Evolutionary conservation across 441 rosid species (phyloP).

Genomic region (Syzygium malaccense): DNA sequence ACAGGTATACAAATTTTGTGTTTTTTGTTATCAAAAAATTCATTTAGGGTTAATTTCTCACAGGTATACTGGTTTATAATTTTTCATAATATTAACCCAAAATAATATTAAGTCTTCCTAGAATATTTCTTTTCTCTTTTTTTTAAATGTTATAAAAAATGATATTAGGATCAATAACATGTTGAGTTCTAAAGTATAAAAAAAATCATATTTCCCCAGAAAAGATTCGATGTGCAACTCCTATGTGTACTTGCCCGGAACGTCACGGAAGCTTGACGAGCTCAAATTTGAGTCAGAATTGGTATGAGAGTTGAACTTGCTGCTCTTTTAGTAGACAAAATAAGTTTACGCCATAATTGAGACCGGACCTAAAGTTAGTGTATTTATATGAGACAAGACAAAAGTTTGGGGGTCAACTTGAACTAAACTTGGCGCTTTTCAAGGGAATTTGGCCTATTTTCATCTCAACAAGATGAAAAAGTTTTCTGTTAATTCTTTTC

Average conservation of each 20-base stretch:
- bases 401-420: rapidly evolving
- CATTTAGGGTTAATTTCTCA: no score
- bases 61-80: rapidly evolving
- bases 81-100: no score
- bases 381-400: background rate
- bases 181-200: background rate
- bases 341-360: background rate
- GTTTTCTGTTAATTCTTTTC: background rate
- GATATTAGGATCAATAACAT: background rate
- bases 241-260: rapidly evolving
- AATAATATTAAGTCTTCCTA: background rate
- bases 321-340: background rate
- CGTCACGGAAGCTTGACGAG: background rate
- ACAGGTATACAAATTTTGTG: no score
- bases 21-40: no score
- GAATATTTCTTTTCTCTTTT: background rate
- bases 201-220: background rate
- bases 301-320: background rate
- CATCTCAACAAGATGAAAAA: background rate
- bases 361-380: background rate
- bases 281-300: background rate
- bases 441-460: background rate
- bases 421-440: background rate
- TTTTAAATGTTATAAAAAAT: background rate
- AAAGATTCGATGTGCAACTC: background rate